Conservation (phyloP, 2,329 filamentous ascomycete genomes). For the Fusarium tuaranense region DNA sequence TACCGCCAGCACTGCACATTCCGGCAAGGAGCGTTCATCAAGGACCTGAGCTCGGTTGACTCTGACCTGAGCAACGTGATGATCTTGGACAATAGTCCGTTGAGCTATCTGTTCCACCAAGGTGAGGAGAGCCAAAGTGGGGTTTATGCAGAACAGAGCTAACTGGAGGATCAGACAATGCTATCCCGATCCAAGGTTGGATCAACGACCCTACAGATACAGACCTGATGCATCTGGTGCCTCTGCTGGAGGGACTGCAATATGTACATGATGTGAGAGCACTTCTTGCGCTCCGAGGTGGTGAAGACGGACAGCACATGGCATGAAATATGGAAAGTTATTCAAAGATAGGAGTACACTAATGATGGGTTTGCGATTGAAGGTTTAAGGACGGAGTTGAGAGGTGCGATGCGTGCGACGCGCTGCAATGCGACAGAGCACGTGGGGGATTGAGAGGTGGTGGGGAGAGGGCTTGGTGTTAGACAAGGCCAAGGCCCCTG, state of each 20-base stretch:
- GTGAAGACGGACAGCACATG: conserved; percentile 78
- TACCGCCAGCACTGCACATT: conserved; percentile 98
- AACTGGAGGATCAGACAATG: conserved; percentile 77
- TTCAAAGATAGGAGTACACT: conserved; percentile 22
- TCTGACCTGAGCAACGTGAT: conserved; percentile 97
- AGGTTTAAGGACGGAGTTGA: conserved; percentile 1
- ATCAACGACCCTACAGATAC: conserved; percentile 98
- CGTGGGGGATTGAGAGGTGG: conserved; percentile 29
- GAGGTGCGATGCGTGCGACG: not conserved
- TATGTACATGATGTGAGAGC: conserved; percentile 97
- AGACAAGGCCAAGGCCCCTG: conserved; percentile 13
- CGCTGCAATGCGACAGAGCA: conserved; percentile 8
- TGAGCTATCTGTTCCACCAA: conserved; percentile 99
- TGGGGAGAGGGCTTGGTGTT: conserved; percentile 16
- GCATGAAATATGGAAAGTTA: conserved; percentile 46
- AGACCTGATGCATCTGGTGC: conserved; percentile 91
- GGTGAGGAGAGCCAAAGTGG: conserved; percentile 67
- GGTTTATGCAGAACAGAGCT: conserved; percentile 1
- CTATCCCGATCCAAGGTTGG: conserved; percentile 99
- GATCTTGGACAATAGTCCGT: conserved; percentile 97
- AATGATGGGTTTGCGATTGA: conserved; percentile 25
- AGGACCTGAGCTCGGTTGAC: conserved; percentile 95
- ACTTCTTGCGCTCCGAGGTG: conserved; percentile 86
- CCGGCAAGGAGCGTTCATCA: conserved; percentile 96
- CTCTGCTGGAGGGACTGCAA: conserved; percentile 92